Evolutionary conservation across 495 filamentous ascomycete genomes (phyloP).

Genomic region (Cercophora scortea): DNA sequence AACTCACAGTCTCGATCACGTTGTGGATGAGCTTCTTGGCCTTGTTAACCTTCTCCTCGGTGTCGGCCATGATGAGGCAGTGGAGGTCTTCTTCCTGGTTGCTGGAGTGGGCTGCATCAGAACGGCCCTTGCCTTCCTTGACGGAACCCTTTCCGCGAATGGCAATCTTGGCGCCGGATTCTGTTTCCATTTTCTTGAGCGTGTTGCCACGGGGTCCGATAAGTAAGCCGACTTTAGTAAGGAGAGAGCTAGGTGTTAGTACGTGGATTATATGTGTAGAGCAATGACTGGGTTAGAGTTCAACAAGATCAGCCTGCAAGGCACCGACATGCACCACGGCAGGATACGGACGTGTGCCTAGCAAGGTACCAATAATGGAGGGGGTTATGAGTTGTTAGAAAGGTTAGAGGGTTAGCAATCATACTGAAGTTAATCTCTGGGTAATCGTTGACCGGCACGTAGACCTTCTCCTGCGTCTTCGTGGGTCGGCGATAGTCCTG

Average conservation of each 20-base stretch:
- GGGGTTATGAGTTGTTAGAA: conserved; percentile 52
- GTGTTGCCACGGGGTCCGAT: conserved; percentile 99
- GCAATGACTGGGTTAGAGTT: conserved; percentile 32
- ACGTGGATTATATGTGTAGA: conserved; percentile 35
- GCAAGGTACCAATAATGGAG: conserved; percentile 23
- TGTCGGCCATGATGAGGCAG: conserved; percentile 98
- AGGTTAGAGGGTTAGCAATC: conserved; percentile 98
- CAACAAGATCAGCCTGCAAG: conserved; percentile 20
- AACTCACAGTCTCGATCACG: conserved; percentile 89
- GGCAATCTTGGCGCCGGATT: conserved; percentile 95
- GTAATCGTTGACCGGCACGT: conserved; percentile 99
- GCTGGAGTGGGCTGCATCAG: conserved; percentile 96
- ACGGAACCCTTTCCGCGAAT: conserved; percentile 99
- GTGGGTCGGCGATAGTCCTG: conserved; percentile 95
- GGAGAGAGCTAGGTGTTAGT: conserved; percentile 84
- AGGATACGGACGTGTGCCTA: conserved; percentile 21
- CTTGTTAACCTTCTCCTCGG: conserved; percentile 96
- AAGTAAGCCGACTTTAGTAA: conserved; percentile 97
- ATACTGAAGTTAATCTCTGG: conserved; percentile 99
- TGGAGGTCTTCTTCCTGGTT: conserved; percentile 99
- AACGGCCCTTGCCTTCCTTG: conserved; percentile 98
- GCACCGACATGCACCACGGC: conserved; percentile 16
- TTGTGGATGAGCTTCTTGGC: conserved; percentile 96
- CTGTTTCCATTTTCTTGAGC: conserved; percentile 97
- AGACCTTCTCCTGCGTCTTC: conserved; percentile 99